Percentiles rank a stretch among this genome's conserved stretches.
These are phyloP conservation scores for Candida ovalis DNA, from an alignment of 805 yeast species.

Conservation along the genomic window DNA sequence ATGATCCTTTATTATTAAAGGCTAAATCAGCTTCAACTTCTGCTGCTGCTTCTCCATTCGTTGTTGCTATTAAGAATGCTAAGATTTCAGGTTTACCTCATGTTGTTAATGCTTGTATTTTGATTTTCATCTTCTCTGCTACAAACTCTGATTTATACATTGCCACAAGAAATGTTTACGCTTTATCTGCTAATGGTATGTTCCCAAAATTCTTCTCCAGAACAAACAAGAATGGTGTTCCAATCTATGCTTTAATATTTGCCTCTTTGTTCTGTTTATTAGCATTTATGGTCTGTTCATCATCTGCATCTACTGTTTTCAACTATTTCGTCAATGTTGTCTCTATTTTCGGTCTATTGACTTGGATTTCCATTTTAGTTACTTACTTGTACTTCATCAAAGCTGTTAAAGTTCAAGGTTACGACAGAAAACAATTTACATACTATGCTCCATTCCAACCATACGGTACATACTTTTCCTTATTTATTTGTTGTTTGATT, in stretches of 20 bases:
- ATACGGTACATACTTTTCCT: slow-evolving; percentile 58
- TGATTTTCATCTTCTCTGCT: slow-evolving; percentile 76
- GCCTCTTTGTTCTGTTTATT: slow-evolving; percentile 54
- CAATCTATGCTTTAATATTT: slow-evolving; percentile 51
- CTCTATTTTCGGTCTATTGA: slow-evolving; percentile 68
- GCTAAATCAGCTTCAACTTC: slow-evolving; percentile 45
- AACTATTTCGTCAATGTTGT: slow-evolving; percentile 71
- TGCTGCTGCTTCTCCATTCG: slow-evolving; percentile 81
- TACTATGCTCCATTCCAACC: slow-evolving; percentile 69
- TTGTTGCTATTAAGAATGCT: slow-evolving; percentile 72
- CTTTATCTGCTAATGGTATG: slow-evolving; percentile 66
- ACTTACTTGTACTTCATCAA: slow-evolving; percentile 63
- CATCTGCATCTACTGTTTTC: slow-evolving; percentile 55
- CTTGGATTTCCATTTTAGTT: slow-evolving; percentile 69
- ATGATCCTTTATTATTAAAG: slow-evolving; percentile 38
- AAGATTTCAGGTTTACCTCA: slow-evolving; percentile 65
- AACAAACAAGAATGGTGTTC: slow-evolving; percentile 70
- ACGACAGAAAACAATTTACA: slow-evolving; percentile 50
- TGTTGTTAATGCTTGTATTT: slow-evolving; percentile 71
- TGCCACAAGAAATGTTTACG: slow-evolving; percentile 72
- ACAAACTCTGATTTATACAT: slow-evolving; percentile 76
- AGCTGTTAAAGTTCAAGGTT: slow-evolving; percentile 67
- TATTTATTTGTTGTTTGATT: slow-evolving; percentile 49
- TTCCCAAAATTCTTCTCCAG: slow-evolving; percentile 67
- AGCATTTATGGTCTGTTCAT: slow-evolving; percentile 67